Base-by-base conservation (phyloP, 257 asterid genomes). In the Rubia yunnanensis region DNA sequence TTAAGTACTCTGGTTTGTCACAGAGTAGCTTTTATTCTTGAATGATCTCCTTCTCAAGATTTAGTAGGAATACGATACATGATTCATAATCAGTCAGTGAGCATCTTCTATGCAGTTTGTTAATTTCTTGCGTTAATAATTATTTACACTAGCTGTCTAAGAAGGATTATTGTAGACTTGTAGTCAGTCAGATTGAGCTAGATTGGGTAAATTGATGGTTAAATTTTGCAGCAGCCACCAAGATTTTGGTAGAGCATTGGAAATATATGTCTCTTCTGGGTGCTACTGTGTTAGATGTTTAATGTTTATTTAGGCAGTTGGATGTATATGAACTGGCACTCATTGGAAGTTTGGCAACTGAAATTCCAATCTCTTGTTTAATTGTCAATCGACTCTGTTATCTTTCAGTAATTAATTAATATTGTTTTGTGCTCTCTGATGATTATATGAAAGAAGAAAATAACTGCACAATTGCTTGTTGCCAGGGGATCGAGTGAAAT, bases 401-500 rank as follows among this genome's bases (percentile, higher is more conserved):
- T 18, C 4, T 34, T n/a, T 60, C 28, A 27, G 17, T 18, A 32
- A 32, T 10, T 22, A 17, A 30, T 18, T 14, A n/a, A 32, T 59
- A 60, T 10, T 34, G 48, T n/a, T 34, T n/a, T 60, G 17, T 5
- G 24, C 38, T 60, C 38, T 34, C 27, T 58, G 52, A 44, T 44
- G 52, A 14, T 44, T 17, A 15, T n/a, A 8, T 60, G 2, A 20
- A n/a, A 60, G 38, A 13, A 60, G 27, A 10, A 28, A 7, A 34
- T 32, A 60, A 32, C 36, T 18, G 23, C 10, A 59, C 36, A 17
- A 68, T 63, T 73, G 5, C 76, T 70, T 80, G 53, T 75, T 77
- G 49, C 70, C 85, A 94, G 99, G 99, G 73, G 97, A 90, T 82
- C 94, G 88, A 65, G 92, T 94, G 73, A 90, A 88, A 80, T 94